A percentile compares a stretch with the other conserved stretches of the same genome.
Evolutionary conservation across 2,329 filamentous ascomycete species (phyloP).

Genomic region (Drechslerella dactyloides): DNA sequence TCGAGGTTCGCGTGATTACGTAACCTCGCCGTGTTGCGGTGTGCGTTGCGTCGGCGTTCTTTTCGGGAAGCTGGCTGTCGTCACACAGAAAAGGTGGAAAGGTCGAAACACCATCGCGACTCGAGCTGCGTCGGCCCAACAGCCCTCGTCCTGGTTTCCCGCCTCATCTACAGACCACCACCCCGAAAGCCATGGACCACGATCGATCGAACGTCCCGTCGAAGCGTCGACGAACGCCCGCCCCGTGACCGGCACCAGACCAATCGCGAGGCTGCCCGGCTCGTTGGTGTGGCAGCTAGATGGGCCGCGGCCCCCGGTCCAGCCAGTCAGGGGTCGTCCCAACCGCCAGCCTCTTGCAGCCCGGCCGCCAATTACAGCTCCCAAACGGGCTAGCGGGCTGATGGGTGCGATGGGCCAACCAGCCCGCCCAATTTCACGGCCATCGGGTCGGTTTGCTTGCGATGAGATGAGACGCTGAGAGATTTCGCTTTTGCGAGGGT

Average conservation of each 20-base stretch:
- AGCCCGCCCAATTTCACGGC: conserved; percentile 33
- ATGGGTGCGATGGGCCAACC: neutral
- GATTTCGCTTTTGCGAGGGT: neutral
- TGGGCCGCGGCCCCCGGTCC: neutral
- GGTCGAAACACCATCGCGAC: too few relatives aligned
- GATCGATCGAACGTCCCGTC: neutral
- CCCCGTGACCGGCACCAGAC: neutral
- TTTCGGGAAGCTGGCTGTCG: too few relatives aligned
- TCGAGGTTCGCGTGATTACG: too few relatives aligned
- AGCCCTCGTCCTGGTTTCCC: neutral
- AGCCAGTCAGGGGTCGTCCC: conserved; percentile 14
- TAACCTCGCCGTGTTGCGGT: too few relatives aligned
- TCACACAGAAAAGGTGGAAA: too few relatives aligned
- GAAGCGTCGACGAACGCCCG: neutral
- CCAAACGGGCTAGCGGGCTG: neutral
- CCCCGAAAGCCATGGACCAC: neutral
- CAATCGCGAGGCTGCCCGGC: neutral
- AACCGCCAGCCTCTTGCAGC: conserved; percentile 30
- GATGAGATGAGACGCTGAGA: conserved; percentile 17
- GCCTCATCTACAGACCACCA: neutral
- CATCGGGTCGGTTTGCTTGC: conserved; percentile 13
- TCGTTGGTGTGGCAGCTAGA: neutral
- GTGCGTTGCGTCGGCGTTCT: too few relatives aligned
- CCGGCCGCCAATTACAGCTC: neutral
- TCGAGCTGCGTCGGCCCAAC: too few relatives aligned